Base-by-base conservation (phyloP, 2,329 filamentous ascomycete species). In the Calonectria hongkongensis region DNA sequence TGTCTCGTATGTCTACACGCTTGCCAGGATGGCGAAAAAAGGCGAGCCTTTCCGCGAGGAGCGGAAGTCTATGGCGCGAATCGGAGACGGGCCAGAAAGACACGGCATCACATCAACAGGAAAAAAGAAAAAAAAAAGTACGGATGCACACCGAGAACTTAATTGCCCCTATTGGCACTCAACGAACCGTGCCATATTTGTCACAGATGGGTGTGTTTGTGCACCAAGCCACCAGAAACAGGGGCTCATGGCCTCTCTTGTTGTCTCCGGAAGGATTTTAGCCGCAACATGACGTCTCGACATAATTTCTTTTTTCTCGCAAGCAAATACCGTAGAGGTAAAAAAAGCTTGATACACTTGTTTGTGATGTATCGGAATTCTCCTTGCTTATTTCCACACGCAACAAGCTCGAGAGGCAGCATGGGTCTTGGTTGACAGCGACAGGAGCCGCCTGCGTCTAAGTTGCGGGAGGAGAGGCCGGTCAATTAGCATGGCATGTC, bases 211-310 rank as follows among this genome's bases (percentile, higher is more conserved):
- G 16, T 41, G 54, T 48, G 45, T 25, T 48, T 48, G 45, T 25
- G 45, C 45, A 25, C 45, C 21, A n/a, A 48, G 21, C 45, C 45
- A 48, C 45, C 4, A 48, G 10, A 21, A 21, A 25, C 45, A 48
- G 45, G 45, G 45, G 45, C 45, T 21, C 18, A 21, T 25, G n/a
- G 3, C 18, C 18, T 56, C 33, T 36, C 33, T 10, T 36, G 10
- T 13, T 58, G 33, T 60, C 54, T 60, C 21, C 39, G 54, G 33
- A 41, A 60, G 54, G 54, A 60, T 60, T 60, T 60, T 60, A 60
- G 54, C 54, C 54, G 54, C 36, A 60, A 60, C 54, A 60, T 41
- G 54, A 60, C 54, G n/a, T 60, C 54, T 60, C 36, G 54, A 60
- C 25, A 25, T 60, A 60, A 60, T 60, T 60, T 41, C 54, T 60